phyloP scores from a whole-genome alignment of 768 basidiomycete species.

The Mycena epipterygia region DNA sequence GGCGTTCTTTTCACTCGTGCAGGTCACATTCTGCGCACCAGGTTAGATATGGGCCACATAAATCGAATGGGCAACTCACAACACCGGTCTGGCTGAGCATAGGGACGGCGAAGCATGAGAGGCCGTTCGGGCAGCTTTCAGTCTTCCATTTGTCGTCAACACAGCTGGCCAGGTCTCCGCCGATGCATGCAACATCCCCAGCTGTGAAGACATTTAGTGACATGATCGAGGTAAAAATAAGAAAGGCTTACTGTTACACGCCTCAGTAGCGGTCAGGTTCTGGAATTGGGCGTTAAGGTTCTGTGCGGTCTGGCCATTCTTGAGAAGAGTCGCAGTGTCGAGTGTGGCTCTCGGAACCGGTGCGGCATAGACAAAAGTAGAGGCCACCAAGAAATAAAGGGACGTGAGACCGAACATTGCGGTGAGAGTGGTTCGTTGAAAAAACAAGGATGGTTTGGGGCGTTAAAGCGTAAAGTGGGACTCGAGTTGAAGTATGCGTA shows the following conservation, averaged over 20 bases:
- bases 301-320: slow-evolving; percentile 67
- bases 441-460: slow-evolving; percentile 5
- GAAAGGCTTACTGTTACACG: slow-evolving; percentile 59
- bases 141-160: slow-evolving; percentile 56
- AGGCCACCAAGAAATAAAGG: slow-evolving; percentile 42
- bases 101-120: slow-evolving; percentile 68
- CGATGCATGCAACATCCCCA: slow-evolving; percentile 61
- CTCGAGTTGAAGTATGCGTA: slow-evolving; percentile 4
- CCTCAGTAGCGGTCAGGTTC: slow-evolving; percentile 52
- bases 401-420: slow-evolving; percentile 39
- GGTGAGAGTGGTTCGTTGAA: slow-evolving; percentile 8
- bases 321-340: slow-evolving; percentile 57
- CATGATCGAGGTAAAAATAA: background rate
- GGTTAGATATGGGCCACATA: background rate
- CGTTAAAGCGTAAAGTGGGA: background rate
- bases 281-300: slow-evolving; percentile 62
- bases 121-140: slow-evolving; percentile 50
- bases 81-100: slow-evolving; percentile 57
- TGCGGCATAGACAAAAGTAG: slow-evolving; percentile 46
- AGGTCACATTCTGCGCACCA: slow-evolving; percentile 58
- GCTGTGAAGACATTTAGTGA: slow-evolving; percentile 42
- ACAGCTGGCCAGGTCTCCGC: slow-evolving; percentile 56
- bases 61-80: slow-evolving; percentile 47
- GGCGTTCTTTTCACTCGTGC: slow-evolving; percentile 65
- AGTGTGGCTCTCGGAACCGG: slow-evolving; percentile 50